These are phyloP conservation scores for Xylaria telfairii DNA, from an alignment of 495 filamentous ascomycete species.

Conservation along the genomic window DNA sequence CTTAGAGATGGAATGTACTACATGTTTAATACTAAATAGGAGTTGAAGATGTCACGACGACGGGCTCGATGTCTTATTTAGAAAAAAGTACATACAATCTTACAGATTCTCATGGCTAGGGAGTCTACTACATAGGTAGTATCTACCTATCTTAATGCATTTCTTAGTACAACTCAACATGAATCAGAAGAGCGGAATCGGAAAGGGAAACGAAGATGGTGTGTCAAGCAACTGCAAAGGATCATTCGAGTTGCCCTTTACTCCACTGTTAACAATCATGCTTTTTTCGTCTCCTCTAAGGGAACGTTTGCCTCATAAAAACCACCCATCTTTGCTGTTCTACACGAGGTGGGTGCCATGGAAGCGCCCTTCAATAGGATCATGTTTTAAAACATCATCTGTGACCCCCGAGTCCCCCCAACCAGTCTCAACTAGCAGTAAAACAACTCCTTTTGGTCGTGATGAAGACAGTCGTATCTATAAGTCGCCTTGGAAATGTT, in stretches of 20 bases:
- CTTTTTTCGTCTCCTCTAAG: constrained; percentile 18
- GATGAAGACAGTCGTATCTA: constrained; percentile 32
- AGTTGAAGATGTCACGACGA: not conserved
- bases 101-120: constrained; percentile 4
- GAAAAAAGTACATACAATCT: constrained; percentile 12
- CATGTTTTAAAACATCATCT: constrained; percentile 31
- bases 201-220: constrained; percentile 2
- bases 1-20: not conserved
- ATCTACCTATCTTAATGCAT: constrained; percentile 16
- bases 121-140: constrained; percentile 8
- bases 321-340: constrained; percentile 25
- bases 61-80: not conserved
- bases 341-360: constrained; percentile 23
- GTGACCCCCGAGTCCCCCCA: constrained; percentile 14
- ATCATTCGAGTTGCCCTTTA: constrained; percentile 9
- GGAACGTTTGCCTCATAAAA: constrained; percentile 18
- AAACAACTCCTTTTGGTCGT: constrained; percentile 27
- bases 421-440: constrained; percentile 18
- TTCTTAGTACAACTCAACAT: constrained; percentile 24
- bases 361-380: constrained; percentile 1
- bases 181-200: constrained; percentile 21
- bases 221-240: not conserved
- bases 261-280: constrained; percentile 14
- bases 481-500: constrained; percentile 30
- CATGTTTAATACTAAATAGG: not conserved